A percentile compares a stretch with the other conserved stretches of the same genome.
Evolutionary conservation across 257 asterid genomes (phyloP).

Genomic region (Plectranthus barbatus): DNA sequence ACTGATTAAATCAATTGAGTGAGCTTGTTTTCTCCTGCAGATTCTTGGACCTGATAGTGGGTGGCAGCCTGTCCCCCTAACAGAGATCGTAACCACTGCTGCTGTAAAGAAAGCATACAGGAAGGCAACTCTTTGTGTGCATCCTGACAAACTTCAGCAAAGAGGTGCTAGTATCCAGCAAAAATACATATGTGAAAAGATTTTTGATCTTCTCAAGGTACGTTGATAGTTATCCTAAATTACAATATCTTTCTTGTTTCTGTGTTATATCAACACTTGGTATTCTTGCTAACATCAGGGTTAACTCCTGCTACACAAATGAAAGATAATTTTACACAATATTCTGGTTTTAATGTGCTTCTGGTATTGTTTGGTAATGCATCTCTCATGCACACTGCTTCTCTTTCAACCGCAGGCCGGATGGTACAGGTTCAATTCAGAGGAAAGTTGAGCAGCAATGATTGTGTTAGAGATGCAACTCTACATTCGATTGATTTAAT

Average conservation of each 20-base stretch:
- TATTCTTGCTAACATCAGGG: not conserved
- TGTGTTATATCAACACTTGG: not conserved
- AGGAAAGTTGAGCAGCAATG: slow-evolving; percentile 47
- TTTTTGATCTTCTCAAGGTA: slow-evolving; percentile 91
- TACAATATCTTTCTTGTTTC: not conserved
- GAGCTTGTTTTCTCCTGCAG: slow-evolving; percentile 27
- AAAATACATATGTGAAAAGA: slow-evolving; percentile 81
- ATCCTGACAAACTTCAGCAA: slow-evolving; percentile 93
- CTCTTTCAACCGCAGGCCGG: slow-evolving; percentile 51
- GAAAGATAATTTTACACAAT: not conserved
- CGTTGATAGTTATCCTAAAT: not conserved
- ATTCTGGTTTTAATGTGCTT: not conserved
- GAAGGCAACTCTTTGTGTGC: slow-evolving; percentile 85
- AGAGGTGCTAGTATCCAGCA: slow-evolving; percentile 81
- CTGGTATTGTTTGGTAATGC: not conserved
- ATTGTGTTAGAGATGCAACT: slow-evolving; percentile 6
- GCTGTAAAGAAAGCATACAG: slow-evolving; percentile 86
- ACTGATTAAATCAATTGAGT: not conserved
- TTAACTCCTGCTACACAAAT: not conserved
- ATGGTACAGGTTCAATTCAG: slow-evolving; percentile 87
- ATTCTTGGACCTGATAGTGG: slow-evolving; percentile 81
- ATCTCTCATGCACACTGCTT: no score
- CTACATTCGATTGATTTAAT: slow-evolving; percentile 19
- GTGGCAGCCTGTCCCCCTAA: slow-evolving; percentile 71
- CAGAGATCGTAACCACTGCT: slow-evolving; percentile 59